These are phyloP conservation scores for Triglochin maritima DNA, from an alignment of 106 monocot genomes.

Conservation along the genomic window DNA sequence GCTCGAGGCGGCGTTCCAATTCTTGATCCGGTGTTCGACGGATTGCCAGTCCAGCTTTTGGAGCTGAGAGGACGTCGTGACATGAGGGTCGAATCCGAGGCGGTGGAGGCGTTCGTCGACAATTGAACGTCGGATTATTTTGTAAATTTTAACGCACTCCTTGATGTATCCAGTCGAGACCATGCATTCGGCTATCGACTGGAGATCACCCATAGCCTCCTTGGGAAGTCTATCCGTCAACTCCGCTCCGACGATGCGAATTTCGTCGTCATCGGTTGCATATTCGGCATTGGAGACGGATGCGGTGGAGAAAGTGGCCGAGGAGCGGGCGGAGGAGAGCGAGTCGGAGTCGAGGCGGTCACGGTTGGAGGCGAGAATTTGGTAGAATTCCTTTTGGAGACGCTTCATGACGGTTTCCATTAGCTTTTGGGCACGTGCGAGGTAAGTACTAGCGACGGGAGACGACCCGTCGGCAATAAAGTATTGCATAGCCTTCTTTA, in stretches of 20 bases:
- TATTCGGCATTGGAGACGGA: background rate
- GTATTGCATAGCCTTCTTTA: slow-evolving; percentile 24
- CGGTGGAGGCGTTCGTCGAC: slow-evolving; percentile 23
- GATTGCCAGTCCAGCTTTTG: slow-evolving; percentile 44
- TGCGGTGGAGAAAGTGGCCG: background rate
- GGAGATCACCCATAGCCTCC: background rate
- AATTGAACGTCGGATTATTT: background rate
- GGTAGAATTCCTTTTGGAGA: slow-evolving; percentile 37
- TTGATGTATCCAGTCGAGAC: background rate
- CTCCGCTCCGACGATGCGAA: background rate
- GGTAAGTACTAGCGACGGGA: background rate
- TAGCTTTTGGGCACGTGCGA: slow-evolving; percentile 22
- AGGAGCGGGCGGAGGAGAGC: background rate
- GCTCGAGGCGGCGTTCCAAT: slow-evolving; percentile 28
- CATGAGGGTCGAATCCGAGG: slow-evolving; percentile 31
- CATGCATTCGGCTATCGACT: slow-evolving; percentile 4
- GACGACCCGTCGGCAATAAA: slow-evolving; percentile 4
- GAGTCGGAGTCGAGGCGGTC: slow-evolving; percentile 35
- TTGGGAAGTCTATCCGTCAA: background rate
- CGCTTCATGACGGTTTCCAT: slow-evolving; percentile 38
- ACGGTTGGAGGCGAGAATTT: slow-evolving; percentile 35
- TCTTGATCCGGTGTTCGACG: slow-evolving; percentile 29
- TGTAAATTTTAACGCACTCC: slow-evolving; percentile 5
- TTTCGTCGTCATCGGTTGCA: background rate
- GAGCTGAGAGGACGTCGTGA: slow-evolving; percentile 10